Base-by-base conservation (phyloP, 164 flowering plant species). In the Tetracentron sinense region DNA sequence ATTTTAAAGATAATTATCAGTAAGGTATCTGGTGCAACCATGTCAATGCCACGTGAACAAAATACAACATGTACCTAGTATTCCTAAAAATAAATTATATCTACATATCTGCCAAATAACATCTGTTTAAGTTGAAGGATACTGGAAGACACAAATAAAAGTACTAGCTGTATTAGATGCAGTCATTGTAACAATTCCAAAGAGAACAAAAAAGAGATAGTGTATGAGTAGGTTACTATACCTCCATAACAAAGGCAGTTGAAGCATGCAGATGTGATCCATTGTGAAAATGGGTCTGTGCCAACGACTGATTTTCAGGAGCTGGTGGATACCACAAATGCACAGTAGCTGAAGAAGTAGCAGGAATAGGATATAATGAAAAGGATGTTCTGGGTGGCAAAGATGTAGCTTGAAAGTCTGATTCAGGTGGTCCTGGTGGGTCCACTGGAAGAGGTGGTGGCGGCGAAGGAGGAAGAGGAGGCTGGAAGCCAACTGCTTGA, bases 381-480 rank as follows among this genome's bases (percentile, higher is more conserved):
- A 75, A 47, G 1, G 82, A 42, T 22, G 56, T 3, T n/a, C 52
- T 72, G 20, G 81, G 63, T 7, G 77, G 73, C 49, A 81, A 75
- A 50, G 78, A 33, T 53, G 72, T 60, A 64, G 74, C 53, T 28
- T 58, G 68, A 15, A 49, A 56, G 52, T 76, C 81, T 31, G 65
- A 54, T 7, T 72, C 72, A 65, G 72, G 56, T 23, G 42, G 75
- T 44, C 60, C 56, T 33, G 80, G 77, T 7, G 79, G 81, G n/a
- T 72, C 84, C 61, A 56, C 22, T 17, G 89, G 86, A 26, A 66
- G 74, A 62, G 97, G 88, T 23, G 85, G 87, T n/a, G n/a, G n/a
- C 1, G 89, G 89, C 1, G 84, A 73, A 53, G 81, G 69, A 20
- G 95, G 89, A 57, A 79, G 76, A 10, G 92, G 86, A 60, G 90